Conservation (phyloP, 352 stramenopile genomes). For the Phytophthora meadii region DNA sequence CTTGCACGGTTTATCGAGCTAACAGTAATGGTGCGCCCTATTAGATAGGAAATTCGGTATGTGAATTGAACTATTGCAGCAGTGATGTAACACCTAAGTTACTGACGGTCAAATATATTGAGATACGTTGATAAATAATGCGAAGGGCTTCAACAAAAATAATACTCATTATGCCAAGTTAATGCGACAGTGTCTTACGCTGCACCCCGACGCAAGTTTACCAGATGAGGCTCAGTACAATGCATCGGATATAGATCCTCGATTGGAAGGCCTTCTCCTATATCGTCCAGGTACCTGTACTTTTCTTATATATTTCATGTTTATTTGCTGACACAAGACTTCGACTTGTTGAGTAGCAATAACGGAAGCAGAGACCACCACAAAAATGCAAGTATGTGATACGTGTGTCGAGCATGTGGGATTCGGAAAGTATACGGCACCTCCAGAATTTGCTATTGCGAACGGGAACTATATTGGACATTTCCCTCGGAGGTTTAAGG, state of each 20-base stretch:
- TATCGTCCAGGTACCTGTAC: not conserved
- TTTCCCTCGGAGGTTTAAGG: too few species aligned
- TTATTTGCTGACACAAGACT: too few species aligned
- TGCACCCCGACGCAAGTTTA: slow-evolving; percentile 1
- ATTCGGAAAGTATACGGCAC: not conserved
- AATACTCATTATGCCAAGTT: not conserved
- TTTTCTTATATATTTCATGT: not conserved
- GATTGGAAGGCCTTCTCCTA: not conserved
- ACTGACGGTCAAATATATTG: not conserved
- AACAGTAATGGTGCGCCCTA: too few species aligned
- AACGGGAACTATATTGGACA: slow-evolving; percentile 20
- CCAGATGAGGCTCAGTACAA: not conserved
- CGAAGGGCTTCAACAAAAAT: not conserved
- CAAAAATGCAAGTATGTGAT: not conserved
- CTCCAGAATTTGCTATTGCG: slow-evolving; percentile 6
- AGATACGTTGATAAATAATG: not conserved
- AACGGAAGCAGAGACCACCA: not conserved
- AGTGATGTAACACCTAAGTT: not conserved
- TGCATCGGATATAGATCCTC: not conserved
- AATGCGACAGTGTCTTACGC: not conserved
- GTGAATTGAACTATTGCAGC: not conserved
- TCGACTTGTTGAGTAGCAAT: not conserved
- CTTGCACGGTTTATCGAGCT: too few species aligned
- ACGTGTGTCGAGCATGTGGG: not conserved
- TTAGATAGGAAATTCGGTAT: too few species aligned